Evolutionary conservation across 2,329 filamentous ascomycete species (phyloP), one percentile per base, ranked within the genome.

Genomic region (Nemania abortiva): DNA sequence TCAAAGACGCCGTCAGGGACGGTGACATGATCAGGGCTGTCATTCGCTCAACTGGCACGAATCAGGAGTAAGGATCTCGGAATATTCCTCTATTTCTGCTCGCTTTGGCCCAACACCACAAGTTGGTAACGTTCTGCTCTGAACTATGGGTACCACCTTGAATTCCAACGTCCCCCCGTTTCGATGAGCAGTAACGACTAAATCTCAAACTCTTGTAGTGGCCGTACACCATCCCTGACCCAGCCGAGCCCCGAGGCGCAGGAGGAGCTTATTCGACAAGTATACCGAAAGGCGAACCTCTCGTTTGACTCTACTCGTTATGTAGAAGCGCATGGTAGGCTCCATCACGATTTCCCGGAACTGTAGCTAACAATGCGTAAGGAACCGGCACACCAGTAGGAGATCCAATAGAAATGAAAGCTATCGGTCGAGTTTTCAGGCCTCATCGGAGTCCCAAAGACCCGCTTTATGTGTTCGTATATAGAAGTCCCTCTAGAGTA

Each of bases 1-100:
- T 89, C 1, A 77, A 74, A 5, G 75, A 81, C 1, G 88, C 88
- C 0, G 64, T 89, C 3, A 75, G 53, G 18, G 74, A 82, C 67
- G 79, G 80, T 1, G 77, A 83, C 60, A 77, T 76, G 58, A 80
- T 84, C 50, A 76, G 80, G 1, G 81, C 78, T 9, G 77, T 82
- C 3, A 80, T 84, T 29, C 76, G 80, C 13, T 70, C 70, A 13
- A 74, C 74, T 11, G 74, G 74, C 6, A 73, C 76, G 7, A 76
- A 78, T 65, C 77, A 79, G 62, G 76, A 78, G 66, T 66, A 56
- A 45, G 63, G 1, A 39, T 52, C 15, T 57, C 47, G 10, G 37
- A 49, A n/a, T 24, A 11, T 39, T 52, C 24, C 10, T 10, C 3
- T 29, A 22, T 27, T 31, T 9, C 31, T 27, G n/a, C 20, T 10